These are phyloP conservation scores for Beverwykella pulmonaria DNA, from an alignment of 495 filamentous ascomycete species.

Conservation along the genomic window DNA sequence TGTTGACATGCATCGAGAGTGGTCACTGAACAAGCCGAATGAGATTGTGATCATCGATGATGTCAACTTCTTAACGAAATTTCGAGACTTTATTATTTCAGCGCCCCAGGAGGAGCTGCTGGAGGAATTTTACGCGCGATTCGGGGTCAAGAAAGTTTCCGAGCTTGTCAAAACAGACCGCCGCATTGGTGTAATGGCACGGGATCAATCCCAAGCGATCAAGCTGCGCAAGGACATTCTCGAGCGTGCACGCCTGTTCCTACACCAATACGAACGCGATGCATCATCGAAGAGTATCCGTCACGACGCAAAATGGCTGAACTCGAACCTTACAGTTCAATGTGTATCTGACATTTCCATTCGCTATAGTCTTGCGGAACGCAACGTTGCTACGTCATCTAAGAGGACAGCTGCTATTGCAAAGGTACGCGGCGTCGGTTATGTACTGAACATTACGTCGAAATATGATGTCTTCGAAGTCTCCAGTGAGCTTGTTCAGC, in stretches of 20 bases:
- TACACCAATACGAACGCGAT: slow-evolving; percentile 71
- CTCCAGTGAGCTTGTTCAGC: slow-evolving; percentile 74
- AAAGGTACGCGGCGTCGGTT: slow-evolving; percentile 61
- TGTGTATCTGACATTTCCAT: slow-evolving; percentile 70
- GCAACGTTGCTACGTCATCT: slow-evolving; percentile 48
- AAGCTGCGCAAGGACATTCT: slow-evolving; percentile 76
- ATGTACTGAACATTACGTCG: slow-evolving; percentile 62
- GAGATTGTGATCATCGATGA: slow-evolving; percentile 85
- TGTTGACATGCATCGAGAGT: slow-evolving; percentile 73
- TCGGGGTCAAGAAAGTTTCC: slow-evolving; percentile 63
- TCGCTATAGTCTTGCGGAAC: slow-evolving; percentile 69
- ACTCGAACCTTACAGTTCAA: slow-evolving; percentile 78
- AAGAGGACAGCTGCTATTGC: slow-evolving; percentile 56
- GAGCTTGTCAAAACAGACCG: slow-evolving; percentile 63
- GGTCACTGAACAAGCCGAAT: slow-evolving; percentile 67
- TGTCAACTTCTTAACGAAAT: slow-evolving; percentile 78
- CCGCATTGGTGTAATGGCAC: slow-evolving; percentile 55
- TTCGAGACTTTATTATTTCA: slow-evolving; percentile 76
- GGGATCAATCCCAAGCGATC: slow-evolving; percentile 56
- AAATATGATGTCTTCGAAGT: slow-evolving; percentile 85
- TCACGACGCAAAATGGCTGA: slow-evolving; percentile 85
- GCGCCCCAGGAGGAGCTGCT: slow-evolving; percentile 86
- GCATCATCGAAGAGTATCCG: slow-evolving; percentile 57
- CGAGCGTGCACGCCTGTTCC: slow-evolving; percentile 83
- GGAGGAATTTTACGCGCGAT: slow-evolving; percentile 76